phyloP scores from a whole-genome alignment of 305 asterid genomes.

The Coffea humblotiana region DNA sequence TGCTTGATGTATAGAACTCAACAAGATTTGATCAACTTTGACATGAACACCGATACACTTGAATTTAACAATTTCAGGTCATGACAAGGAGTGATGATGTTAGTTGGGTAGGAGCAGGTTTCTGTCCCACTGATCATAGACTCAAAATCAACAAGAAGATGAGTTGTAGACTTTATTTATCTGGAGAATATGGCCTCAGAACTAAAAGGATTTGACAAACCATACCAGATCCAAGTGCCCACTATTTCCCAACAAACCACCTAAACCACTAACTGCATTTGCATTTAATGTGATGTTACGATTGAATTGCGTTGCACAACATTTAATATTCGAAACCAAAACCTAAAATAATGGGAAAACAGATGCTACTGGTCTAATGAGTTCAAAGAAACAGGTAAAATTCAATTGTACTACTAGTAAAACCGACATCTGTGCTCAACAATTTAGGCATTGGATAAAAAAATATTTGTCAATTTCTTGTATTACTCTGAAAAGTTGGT shows the following conservation, averaged over 20 bases:
- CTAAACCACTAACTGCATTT: not conserved
- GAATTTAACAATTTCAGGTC: not conserved
- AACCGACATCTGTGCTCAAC: not conserved
- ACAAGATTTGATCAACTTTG: not conserved
- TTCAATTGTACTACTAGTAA: not conserved
- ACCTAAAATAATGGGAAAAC: not conserved
- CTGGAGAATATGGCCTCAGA: not conserved
- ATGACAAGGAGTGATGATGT: not conserved
- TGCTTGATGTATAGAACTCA: not conserved
- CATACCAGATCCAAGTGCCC: not conserved
- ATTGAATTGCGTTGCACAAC: not conserved
- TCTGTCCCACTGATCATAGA: not conserved
- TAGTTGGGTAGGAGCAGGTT: not conserved
- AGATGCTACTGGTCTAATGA: too few relatives aligned
- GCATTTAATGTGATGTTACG: not conserved
- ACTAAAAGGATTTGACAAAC: too few relatives aligned
- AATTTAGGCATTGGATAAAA: too few relatives aligned
- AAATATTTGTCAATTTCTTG: too few relatives aligned
- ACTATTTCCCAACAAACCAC: not conserved
- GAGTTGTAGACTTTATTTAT: not conserved
- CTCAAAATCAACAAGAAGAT: not conserved
- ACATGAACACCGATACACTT: too few relatives aligned
- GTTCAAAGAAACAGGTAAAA: not conserved
- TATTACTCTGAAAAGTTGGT: too few relatives aligned
- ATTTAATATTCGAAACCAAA: not conserved